Percentiles rank a stretch among this genome's conserved stretches.
Evolutionary conservation across 164 flowering plant genomes (phyloP).

Genomic region (Cinnamomum micranthum): DNA sequence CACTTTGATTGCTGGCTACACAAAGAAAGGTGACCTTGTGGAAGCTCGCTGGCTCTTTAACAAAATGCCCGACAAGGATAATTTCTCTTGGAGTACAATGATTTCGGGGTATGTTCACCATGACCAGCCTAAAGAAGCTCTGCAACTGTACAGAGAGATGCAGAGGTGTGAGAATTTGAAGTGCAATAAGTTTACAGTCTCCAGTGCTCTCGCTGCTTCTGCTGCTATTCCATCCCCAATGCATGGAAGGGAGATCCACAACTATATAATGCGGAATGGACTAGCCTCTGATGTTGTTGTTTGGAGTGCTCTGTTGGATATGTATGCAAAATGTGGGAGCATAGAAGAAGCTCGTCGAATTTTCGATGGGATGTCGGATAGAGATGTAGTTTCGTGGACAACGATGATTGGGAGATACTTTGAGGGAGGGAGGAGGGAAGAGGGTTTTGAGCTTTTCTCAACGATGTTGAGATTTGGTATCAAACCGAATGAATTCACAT

Average conservation of each 20-base stretch:
- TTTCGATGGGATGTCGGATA: constrained; percentile 21
- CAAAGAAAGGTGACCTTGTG: constrained; percentile 17
- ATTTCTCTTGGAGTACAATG: constrained; percentile 32
- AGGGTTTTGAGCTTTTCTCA: constrained; percentile 24
- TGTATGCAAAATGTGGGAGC: constrained; percentile 23
- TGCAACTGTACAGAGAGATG: constrained; percentile 24
- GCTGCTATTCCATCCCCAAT: constrained; percentile 20
- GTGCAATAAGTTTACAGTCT: constrained; percentile 23
- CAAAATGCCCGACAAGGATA: constrained; percentile 26
- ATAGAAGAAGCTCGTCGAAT: constrained; percentile 21
- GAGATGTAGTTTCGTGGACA: constrained; percentile 33
- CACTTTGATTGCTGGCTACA: constrained; percentile 25
- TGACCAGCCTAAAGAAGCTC: constrained; percentile 19
- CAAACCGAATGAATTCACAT: constrained; percentile 32
- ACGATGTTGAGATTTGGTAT: constrained; percentile 20
- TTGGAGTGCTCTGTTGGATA: constrained; percentile 30
- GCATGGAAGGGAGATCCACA: constrained; percentile 30
- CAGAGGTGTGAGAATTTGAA: constrained; percentile 11
- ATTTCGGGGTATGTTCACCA: constrained; percentile 31
- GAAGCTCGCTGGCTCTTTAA: constrained; percentile 24
- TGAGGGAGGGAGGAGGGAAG: constrained; percentile 22
- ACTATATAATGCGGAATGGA: constrained; percentile 22
- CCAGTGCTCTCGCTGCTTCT: constrained; percentile 26
- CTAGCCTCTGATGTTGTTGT: constrained; percentile 25
- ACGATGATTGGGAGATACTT: constrained; percentile 31